phyloP scores from a whole-genome alignment of 1,139 yeast genomes.

The Chernovozyma sophiae-reginae region DNA sequence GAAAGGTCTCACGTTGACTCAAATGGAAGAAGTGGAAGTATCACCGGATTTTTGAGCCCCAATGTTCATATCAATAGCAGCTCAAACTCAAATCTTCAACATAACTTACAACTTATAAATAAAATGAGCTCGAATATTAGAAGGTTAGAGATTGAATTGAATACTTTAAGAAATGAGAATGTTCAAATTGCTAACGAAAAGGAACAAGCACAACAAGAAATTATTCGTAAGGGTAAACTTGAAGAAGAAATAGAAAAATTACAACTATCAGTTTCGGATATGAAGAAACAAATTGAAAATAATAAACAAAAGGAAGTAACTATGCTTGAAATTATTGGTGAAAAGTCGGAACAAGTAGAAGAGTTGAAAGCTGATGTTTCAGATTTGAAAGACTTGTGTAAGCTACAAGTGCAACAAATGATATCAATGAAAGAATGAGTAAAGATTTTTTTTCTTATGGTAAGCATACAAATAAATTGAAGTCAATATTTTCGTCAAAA shows the following conservation, averaged over 20 bases:
- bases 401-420: constrained; percentile 82
- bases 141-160: constrained; percentile 72
- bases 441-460: too few relatives aligned
- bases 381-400: constrained; percentile 80
- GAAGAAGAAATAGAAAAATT: constrained; percentile 45
- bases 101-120: constrained; percentile 58
- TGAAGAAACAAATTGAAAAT: constrained; percentile 33
- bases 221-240: constrained; percentile 42
- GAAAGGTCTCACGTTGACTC: constrained; percentile 2
- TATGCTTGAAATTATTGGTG: constrained; percentile 77
- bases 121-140: constrained; percentile 74
- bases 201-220: constrained; percentile 63
- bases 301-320: constrained; percentile 49
- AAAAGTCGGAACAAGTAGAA: constrained; percentile 79
- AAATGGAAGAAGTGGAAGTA: not conserved
- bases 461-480: too few relatives aligned
- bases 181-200: constrained; percentile 52
- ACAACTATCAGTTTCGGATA: constrained; percentile 28
- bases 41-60: not conserved
- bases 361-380: constrained; percentile 85
- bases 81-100: constrained; percentile 12
- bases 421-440: constrained; percentile 55
- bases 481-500: too few relatives aligned
- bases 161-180: constrained; percentile 62
- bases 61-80: not conserved